Base-by-base conservation (phyloP, 2,329 filamentous ascomycete genomes). In the Colletotrichum sp. region DNA sequence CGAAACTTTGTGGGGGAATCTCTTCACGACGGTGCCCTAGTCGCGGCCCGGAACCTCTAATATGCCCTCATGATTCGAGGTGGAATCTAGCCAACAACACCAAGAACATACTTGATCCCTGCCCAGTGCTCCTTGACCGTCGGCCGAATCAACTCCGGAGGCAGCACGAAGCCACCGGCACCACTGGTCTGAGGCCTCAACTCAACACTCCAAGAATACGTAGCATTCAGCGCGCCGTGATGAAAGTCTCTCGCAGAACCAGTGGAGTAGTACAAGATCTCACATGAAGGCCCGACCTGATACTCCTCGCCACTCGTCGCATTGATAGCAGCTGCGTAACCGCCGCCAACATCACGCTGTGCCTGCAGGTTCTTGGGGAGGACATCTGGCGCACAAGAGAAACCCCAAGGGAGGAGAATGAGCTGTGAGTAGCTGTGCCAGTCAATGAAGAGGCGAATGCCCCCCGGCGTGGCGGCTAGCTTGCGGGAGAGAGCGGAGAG, bases 381-480 rank as follows among this genome's bases (percentile, higher is more conserved):
- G 8, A 77, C 76, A 12, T 78, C 79, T 28, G 78, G 65, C 49
- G 77, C 72, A 82, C 89, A 91, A 10, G 86, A 89, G 83, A 90
- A 92, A 18, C 90, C 90, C 81, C 90, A 92, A 9, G 87, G 89
- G 21, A 88, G 87, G 64, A 91, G 84, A 71, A 92, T 87, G 68
- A 87, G 85, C 79, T 92, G 90, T 16, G 86, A 85, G 83, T 92
- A 92, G 26, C 88, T 88, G 81, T 92, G 91, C 82, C 90, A 89
- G 82, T 93, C 91, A 80, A 92, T 88, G 83, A 89, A 93, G 15
- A 91, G 83, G 71, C 89, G 87, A 69, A 92, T 85, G 4, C 89
- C 89, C 65, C 87, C 85, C 5, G 77, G 36, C 18, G 81, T 81
- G 3, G 81, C 80, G 5, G 85, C 84, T 28, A 92, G 80, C 52